phyloP scores from a whole-genome alignment of 208 protist species.

The Trypanosoma conorhini region DNA sequence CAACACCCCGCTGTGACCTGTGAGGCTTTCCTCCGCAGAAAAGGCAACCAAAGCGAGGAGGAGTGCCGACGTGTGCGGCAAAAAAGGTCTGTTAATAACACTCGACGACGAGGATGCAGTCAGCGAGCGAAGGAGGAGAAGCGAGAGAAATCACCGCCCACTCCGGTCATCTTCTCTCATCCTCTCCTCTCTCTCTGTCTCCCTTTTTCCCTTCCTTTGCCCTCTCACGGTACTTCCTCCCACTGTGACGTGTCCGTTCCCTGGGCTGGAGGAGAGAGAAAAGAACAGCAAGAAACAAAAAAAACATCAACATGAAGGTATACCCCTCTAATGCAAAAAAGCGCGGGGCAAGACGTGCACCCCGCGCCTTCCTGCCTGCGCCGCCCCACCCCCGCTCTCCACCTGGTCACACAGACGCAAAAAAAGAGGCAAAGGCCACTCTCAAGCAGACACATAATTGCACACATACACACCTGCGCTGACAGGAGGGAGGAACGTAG shows the following conservation, averaged over 20 bases:
- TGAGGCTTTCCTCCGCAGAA: too few relatives aligned
- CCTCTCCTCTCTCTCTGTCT: too few relatives aligned
- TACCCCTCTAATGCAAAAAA: conserved; percentile 4
- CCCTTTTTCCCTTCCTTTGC: too few relatives aligned
- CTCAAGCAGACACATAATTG: not conserved
- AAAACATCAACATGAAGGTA: conserved; percentile 20
- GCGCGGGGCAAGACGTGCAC: not conserved
- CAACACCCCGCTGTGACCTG: too few relatives aligned
- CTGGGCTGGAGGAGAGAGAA: too few relatives aligned
- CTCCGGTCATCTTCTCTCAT: too few relatives aligned
- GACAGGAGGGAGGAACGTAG: not conserved
- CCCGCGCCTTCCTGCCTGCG: not conserved
- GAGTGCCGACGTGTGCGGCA: too few relatives aligned
- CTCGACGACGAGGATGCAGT: too few relatives aligned
- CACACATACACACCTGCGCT: not conserved
- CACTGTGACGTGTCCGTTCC: not conserved
- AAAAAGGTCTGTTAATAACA: too few relatives aligned
- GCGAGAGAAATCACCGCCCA: too few relatives aligned
- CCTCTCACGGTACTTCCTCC: not conserved
- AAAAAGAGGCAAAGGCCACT: not conserved
- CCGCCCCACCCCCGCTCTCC: not conserved
- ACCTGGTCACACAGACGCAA: not conserved
- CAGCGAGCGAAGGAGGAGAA: too few relatives aligned
- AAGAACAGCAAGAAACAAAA: not conserved
- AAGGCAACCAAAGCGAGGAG: too few relatives aligned